These are phyloP conservation scores for Voacanga thouarsii DNA, from an alignment of 257 asterid genomes.

Conservation along the genomic window DNA sequence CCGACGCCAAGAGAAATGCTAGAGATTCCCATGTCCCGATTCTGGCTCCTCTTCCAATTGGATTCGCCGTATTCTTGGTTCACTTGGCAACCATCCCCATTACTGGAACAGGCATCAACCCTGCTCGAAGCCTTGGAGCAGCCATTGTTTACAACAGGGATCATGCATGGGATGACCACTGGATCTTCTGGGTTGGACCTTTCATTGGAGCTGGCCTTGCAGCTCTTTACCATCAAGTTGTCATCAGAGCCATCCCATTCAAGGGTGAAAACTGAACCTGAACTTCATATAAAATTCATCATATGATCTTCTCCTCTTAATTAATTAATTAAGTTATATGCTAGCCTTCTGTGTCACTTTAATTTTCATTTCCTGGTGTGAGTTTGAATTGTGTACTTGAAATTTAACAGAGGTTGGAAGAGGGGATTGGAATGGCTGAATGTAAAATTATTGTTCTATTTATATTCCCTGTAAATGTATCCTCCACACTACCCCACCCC, in stretches of 20 bases:
- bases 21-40: slow-evolving; percentile 89
- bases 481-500: too few species aligned
- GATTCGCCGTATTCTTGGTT: slow-evolving; percentile 73
- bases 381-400: background rate
- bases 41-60: slow-evolving; percentile 82
- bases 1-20: slow-evolving; percentile 89
- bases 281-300: background rate
- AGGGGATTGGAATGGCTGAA: background rate
- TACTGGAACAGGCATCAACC: slow-evolving; percentile 81
- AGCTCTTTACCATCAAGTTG: slow-evolving; percentile 65
- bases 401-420: background rate
- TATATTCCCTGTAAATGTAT: background rate
- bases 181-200: slow-evolving; percentile 87
- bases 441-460: background rate
- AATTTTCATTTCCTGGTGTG: background rate
- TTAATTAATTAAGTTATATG: background rate
- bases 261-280: slow-evolving; percentile 42
- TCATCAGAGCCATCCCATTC: slow-evolving; percentile 79
- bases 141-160: slow-evolving; percentile 64
- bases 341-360: background rate
- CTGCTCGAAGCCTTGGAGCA: slow-evolving; percentile 77
- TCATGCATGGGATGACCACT: slow-evolving; percentile 77
- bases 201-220: slow-evolving; percentile 80
- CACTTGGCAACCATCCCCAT: slow-evolving; percentile 83
- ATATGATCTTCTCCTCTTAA: background rate